A percentile compares a stretch with the other conserved stretches of the same genome.
Conservation (phyloP, 306 rosid genomes). For the Hippophae rhamnoides region DNA sequence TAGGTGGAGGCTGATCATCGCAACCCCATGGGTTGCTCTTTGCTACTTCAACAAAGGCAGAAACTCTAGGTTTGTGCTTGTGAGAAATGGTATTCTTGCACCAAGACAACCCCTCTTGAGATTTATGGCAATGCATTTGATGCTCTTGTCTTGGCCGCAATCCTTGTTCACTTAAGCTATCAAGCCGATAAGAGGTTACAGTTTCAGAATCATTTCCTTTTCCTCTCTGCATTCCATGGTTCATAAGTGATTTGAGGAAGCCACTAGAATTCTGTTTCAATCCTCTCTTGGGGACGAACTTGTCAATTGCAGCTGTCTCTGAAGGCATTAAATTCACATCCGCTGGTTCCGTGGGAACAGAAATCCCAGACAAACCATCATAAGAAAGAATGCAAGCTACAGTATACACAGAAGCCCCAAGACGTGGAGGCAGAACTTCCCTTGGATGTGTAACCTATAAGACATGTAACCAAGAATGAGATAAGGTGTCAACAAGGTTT, state of each 20-base stretch:
- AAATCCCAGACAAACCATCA: slow-evolving; percentile 53
- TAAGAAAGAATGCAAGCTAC: slow-evolving; percentile 48
- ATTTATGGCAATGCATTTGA: no score
- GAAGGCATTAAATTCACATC: slow-evolving; percentile 33
- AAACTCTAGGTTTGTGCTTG: neutral
- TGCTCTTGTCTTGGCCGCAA: no score
- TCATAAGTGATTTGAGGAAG: slow-evolving; percentile 17
- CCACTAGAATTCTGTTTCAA: slow-evolving; percentile 20
- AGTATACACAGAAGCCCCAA: slow-evolving; percentile 47
- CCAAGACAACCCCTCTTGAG: no score
- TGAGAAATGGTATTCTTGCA: neutral
- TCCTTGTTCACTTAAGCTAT: no score
- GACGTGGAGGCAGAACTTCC: slow-evolving; percentile 52
- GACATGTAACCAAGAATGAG: slow-evolving; percentile 12
- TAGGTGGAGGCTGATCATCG: neutral
- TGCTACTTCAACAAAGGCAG: neutral
- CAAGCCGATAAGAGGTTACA: no score
- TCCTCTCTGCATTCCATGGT: neutral
- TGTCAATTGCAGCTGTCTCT: slow-evolving; percentile 21
- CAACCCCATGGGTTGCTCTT: neutral
- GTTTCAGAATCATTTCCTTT: no score
- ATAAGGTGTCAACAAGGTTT: neutral
- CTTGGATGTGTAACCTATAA: slow-evolving; percentile 60
- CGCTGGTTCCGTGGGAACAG: slow-evolving; percentile 16
- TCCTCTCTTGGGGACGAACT: slow-evolving; percentile 5